Evolutionary conservation across 768 basidiomycete genomes (phyloP).

Genomic region (Kwoniella europaea): DNA sequence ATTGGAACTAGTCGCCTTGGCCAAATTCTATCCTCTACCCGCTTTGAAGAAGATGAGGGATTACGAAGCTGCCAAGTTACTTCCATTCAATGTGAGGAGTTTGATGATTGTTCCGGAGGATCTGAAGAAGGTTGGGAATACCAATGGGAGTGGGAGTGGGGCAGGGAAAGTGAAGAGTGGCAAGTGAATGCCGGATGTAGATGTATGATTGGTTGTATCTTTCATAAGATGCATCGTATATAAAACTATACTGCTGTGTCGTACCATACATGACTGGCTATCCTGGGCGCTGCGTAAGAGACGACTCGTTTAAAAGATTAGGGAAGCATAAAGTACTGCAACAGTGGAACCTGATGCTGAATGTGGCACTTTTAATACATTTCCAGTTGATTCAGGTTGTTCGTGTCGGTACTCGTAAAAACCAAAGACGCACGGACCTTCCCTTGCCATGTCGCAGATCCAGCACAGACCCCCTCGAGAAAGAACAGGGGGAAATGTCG

Average conservation of each 20-base stretch:
- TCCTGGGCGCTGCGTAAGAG: too few relatives aligned
- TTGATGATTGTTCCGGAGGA: slow-evolving; percentile 34
- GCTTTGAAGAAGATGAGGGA: slow-evolving; percentile 45
- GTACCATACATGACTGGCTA: neutral
- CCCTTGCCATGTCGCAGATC: neutral
- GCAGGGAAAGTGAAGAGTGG: neutral
- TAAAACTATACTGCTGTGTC: neutral
- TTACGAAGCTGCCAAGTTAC: slow-evolving; percentile 38
- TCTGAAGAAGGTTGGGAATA: neutral
- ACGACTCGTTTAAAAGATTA: too few relatives aligned
- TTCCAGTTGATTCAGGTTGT: too few relatives aligned
- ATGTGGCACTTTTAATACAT: neutral
- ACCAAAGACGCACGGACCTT: neutral
- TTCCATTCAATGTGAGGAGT: slow-evolving; percentile 44
- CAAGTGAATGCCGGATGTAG: neutral
- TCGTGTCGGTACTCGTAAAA: neutral
- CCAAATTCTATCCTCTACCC: slow-evolving; percentile 51
- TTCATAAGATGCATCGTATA: neutral
- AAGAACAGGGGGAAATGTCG: neutral
- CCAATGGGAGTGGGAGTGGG: neutral
- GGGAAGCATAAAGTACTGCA: too few relatives aligned
- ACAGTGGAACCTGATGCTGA: neutral
- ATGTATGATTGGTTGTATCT: neutral
- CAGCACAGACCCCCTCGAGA: neutral
- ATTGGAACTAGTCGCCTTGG: slow-evolving; percentile 45